A percentile compares a stretch with the other conserved stretches of the same genome.
phyloP scores from a whole-genome alignment of 257 asterid species.

The Forsythia viridissima region DNA sequence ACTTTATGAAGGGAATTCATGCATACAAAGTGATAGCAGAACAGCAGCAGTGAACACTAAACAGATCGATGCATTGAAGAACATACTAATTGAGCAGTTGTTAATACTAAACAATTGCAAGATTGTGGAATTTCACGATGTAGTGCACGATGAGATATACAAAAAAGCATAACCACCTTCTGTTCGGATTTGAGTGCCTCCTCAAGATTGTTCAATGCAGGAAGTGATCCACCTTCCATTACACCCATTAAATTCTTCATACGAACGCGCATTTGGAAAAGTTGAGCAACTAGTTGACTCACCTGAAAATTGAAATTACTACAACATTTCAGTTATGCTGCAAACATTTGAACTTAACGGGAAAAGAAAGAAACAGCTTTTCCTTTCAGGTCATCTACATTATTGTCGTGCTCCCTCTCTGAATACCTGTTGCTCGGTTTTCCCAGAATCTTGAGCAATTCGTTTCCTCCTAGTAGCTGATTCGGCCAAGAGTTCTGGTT shows the following conservation, averaged over 20 bases:
- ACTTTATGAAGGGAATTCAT: too few relatives aligned
- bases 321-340: conserved; percentile 13
- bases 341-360: background rate
- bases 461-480: conserved; percentile 78
- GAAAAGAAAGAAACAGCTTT: background rate
- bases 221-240: conserved; percentile 94
- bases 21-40: too few relatives aligned
- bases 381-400: conserved; percentile 17
- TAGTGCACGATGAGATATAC: background rate
- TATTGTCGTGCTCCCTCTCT: background rate
- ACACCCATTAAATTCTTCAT: conserved; percentile 98
- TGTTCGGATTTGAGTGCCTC: conserved; percentile 81
- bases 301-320: conserved; percentile 47
- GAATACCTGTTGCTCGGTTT: conserved; percentile 91
- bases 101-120: background rate
- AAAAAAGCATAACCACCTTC: conserved; percentile 49
- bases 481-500: conserved; percentile 92
- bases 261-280: conserved; percentile 94
- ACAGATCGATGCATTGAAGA: background rate
- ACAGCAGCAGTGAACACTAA: background rate
- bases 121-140: background rate
- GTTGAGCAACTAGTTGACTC: conserved; percentile 90
- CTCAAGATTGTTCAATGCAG: conserved; percentile 79
- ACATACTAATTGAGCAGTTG: background rate
- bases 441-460: conserved; percentile 85